Evolutionary conservation across 1,284 basidiomycete genomes (phyloP), one percentile per base, ranked within the genome.

Genomic region (Moesziomyces sp.): DNA sequence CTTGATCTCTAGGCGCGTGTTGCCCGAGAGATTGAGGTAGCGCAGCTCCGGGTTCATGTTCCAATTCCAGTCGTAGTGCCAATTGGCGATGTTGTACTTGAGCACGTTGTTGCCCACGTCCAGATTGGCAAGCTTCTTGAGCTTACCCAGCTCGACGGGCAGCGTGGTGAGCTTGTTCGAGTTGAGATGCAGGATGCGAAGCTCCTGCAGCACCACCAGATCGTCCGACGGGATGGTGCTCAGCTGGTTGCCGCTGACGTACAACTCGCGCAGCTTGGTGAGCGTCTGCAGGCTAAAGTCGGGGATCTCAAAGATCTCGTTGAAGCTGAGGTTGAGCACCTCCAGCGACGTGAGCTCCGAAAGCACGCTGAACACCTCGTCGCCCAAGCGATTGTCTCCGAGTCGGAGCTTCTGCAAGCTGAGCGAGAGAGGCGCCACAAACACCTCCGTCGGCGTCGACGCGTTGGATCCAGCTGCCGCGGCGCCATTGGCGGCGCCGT

Each of bases 31-130:
- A 81, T 93, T 94, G 74, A 93, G 91, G 85, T 97, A 98, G 57
- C 91, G 91, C 65, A 99, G 88, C 74, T 92, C 92, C 69, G 90
- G 90, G 84, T 98, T 99, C 88, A 94, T 97, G 84, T 98, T 98
- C 97, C 97, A 99, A 85, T 99, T 99, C 96, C 96, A 99, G 86
- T 99, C 97, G 85, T 96, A 99, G 81, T 96, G 93, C 91, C 91
- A 96, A 82, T 99, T 99, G 79, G 94, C 92, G 76, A 98, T 95
- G 84, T 99, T 99, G 86, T 99, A 99, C 88, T 93, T 95, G 85
- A 99, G 88, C 54, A 90, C 86, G 84, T 99, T 99, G 84, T 92
- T 95, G 8, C 96, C 95, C 2, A 93, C 97, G 83, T 99, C 97
- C 66, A 99, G 87, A 28, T 92, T 89, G 67, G 88, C 89, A 76